A percentile compares a stretch with the other conserved stretches of the same genome.
Evolutionary conservation across 805 yeast genomes (phyloP).

Genomic region (Wickerhamiella nectarea): DNA sequence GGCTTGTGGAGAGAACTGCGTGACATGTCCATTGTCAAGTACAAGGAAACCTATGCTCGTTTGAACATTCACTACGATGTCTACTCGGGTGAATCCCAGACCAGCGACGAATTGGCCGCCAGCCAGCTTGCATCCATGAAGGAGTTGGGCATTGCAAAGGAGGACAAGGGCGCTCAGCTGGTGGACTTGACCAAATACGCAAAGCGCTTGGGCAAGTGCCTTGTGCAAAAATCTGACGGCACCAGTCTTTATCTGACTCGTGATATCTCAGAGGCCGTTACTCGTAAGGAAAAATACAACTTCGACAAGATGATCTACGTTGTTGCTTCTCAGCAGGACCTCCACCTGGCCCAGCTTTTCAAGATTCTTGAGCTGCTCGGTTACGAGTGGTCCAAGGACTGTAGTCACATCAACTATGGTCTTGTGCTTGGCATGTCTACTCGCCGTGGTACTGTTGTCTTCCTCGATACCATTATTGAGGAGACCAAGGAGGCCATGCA

Average conservation of each 20-base stretch:
- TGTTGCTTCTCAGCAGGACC: slow-evolving; percentile 91
- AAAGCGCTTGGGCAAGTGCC: slow-evolving; percentile 85
- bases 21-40: slow-evolving; percentile 75
- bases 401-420: slow-evolving; percentile 85
- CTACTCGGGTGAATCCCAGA: slow-evolving; percentile 95
- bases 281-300: slow-evolving; percentile 67
- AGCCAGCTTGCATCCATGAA: slow-evolving; percentile 48
- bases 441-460: slow-evolving; percentile 97
- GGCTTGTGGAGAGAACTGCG: slow-evolving; percentile 77
- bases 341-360: slow-evolving; percentile 86
- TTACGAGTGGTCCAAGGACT: slow-evolving; percentile 66
- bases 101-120: slow-evolving; percentile 57
- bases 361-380: slow-evolving; percentile 87
- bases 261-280: slow-evolving; percentile 92
- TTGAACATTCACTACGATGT: slow-evolving; percentile 77
- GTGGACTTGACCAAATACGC: slow-evolving; percentile 74
- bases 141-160: slow-evolving; percentile 58
- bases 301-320: slow-evolving; percentile 96
- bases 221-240: slow-evolving; percentile 90
- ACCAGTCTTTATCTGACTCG: slow-evolving; percentile 87
- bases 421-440: slow-evolving; percentile 99
- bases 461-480: slow-evolving; percentile 82
- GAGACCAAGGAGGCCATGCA: slow-evolving; percentile 91
- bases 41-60: slow-evolving; percentile 79
- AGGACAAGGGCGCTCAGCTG: slow-evolving; percentile 81